Conservation (phyloP, 345 rosid species). For the Corchorus olitorius region DNA sequence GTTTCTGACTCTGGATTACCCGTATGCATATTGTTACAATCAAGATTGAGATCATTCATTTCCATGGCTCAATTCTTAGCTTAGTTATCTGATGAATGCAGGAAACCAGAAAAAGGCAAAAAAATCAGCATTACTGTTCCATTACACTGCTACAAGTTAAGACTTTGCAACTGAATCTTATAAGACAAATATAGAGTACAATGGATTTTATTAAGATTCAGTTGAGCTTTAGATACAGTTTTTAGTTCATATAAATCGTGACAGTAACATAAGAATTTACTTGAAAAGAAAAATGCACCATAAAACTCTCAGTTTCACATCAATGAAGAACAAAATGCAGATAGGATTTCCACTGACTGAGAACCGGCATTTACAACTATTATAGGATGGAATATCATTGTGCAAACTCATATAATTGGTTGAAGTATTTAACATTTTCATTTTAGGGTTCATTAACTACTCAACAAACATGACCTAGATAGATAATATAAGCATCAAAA, state of each 20-base stretch:
- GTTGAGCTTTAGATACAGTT: not conserved
- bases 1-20: constrained; percentile 17
- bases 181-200: not conserved
- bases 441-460: not conserved
- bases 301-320: not conserved
- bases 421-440: not conserved
- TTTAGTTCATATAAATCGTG: not conserved
- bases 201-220: not conserved
- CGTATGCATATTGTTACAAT: not conserved
- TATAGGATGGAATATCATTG: not conserved
- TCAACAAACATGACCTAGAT: not conserved
- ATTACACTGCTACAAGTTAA: not conserved
- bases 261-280: not conserved
- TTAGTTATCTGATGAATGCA: constrained; percentile 16
- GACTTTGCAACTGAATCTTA: not conserved
- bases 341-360: not conserved
- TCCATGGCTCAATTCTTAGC: constrained; percentile 24
- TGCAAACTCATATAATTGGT: not conserved
- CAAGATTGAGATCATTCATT: constrained; percentile 24
- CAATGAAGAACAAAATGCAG: not conserved
- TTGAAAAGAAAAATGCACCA: not conserved
- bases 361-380: not conserved
- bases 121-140: not conserved
- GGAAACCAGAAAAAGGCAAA: not conserved
- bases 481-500: not conserved